Percentiles rank a stretch among this genome's conserved stretches.
Conservation (phyloP, 129 eudicot genomes). For the Calendula officinalis region DNA sequence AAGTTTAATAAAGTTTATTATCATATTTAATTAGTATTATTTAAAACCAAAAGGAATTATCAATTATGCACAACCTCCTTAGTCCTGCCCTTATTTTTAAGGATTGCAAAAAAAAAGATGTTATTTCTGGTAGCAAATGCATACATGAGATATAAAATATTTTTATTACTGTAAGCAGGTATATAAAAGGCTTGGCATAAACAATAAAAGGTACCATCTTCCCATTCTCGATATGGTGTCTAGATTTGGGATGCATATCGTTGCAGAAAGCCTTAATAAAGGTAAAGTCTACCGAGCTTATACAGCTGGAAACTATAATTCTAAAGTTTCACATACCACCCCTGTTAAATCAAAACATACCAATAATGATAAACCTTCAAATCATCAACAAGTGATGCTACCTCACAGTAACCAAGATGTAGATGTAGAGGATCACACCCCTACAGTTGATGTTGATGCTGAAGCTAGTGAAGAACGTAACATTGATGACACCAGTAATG, state of each 20-base stretch:
- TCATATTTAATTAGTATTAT: background rate
- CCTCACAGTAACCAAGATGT: slow-evolving; percentile 31
- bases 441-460: slow-evolving; percentile 30
- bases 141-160: background rate
- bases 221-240: slow-evolving; percentile 44
- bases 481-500: slow-evolving; percentile 16
- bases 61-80: background rate
- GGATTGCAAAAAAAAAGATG: background rate
- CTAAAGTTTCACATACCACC: slow-evolving; percentile 29
- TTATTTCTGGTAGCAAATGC: background rate
- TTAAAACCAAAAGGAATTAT: background rate
- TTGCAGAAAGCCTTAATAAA: slow-evolving; percentile 60
- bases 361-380: slow-evolving; percentile 19
- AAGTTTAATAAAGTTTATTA: background rate
- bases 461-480: slow-evolving; percentile 23
- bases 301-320: slow-evolving; percentile 61
- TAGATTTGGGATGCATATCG: slow-evolving; percentile 65
- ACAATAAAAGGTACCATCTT: slow-evolving; percentile 46
- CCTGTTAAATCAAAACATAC: slow-evolving; percentile 28
- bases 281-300: slow-evolving; percentile 64
- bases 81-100: background rate
- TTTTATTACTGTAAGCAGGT: slow-evolving; percentile 39
- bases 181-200: slow-evolving; percentile 70
- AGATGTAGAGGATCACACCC: slow-evolving; percentile 33
- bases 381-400: slow-evolving; percentile 23